A percentile compares a stretch with the other conserved stretches of the same genome.
phyloP scores from a whole-genome alignment of 176 grass and related monocot genomes.

The Olyra latifolia region DNA sequence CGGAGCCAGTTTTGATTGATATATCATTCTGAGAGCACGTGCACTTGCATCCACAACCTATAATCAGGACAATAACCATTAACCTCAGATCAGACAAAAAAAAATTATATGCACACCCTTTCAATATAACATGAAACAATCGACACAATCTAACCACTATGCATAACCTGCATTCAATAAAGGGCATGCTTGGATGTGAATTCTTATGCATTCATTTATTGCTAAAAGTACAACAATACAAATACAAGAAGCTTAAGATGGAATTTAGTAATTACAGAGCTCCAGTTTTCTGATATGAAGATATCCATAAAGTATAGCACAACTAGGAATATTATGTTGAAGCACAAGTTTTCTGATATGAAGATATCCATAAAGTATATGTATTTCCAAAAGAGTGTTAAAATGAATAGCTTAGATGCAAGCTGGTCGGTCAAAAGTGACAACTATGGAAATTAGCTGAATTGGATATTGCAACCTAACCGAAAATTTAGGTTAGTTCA shows the following conservation, averaged over 20 bases:
- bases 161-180: constrained; percentile 10
- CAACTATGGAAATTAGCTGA: not conserved
- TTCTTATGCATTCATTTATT: not conserved
- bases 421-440: constrained; percentile 6
- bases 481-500: constrained; percentile 11
- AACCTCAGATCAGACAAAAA: constrained; percentile 27
- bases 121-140: constrained; percentile 30
- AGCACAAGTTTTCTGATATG: not conserved
- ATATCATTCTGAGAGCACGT: constrained; percentile 98
- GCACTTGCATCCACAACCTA: constrained; percentile 91
- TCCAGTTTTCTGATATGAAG: not conserved
- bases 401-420: constrained; percentile 12
- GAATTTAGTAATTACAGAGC: constrained; percentile 1
- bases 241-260: not conserved
- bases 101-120: constrained; percentile 2
- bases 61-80: constrained; percentile 27
- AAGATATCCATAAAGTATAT: constrained; percentile 13
- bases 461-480: not conserved
- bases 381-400: constrained; percentile 24
- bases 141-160: not conserved
- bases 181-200: not conserved
- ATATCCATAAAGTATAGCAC: not conserved
- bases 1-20: constrained; percentile 83
- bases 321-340: not conserved
- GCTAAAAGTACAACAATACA: constrained; percentile 3